These are phyloP conservation scores for Eucalyptus erythrocorys DNA, from an alignment of 345 rosid species.

Conservation along the genomic window DNA sequence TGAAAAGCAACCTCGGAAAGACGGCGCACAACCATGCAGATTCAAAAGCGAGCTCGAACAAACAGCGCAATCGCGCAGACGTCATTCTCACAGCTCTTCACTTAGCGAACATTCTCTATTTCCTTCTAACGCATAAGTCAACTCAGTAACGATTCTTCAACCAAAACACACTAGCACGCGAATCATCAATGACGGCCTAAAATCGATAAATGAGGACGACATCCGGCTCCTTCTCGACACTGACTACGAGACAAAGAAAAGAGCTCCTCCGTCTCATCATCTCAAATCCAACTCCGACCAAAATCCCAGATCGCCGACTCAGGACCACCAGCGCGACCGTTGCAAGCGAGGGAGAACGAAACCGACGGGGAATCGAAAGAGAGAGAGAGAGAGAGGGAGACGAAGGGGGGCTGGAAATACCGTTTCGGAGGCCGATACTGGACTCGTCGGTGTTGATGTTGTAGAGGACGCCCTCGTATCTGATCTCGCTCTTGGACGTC, in stretches of 20 bases:
- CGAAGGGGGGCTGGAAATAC: constrained; percentile 2
- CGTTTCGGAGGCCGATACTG: constrained; percentile 86
- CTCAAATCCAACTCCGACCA: neutral
- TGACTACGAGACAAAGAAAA: neutral
- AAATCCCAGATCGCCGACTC: neutral
- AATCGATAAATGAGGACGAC: neutral
- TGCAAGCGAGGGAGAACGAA: neutral
- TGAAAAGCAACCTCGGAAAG: neutral
- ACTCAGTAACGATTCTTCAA: neutral
- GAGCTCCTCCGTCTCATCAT: neutral
- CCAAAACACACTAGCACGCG: neutral
- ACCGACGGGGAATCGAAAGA: neutral
- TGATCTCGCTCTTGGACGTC: constrained; percentile 95
- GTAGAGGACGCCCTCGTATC: constrained; percentile 90
- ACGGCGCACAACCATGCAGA: neutral
- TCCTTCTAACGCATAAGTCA: neutral
- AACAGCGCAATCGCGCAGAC: neutral
- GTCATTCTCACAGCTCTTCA: neutral
- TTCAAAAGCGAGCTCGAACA: neutral
- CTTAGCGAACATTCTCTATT: neutral
- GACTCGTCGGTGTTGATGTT: constrained; percentile 94
- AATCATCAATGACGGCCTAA: neutral
- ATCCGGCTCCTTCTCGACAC: neutral
- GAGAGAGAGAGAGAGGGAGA: too few relatives aligned
- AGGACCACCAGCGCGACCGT: neutral